phyloP scores from a whole-genome alignment of 805 yeast genomes.

The Candida ulmi region DNA sequence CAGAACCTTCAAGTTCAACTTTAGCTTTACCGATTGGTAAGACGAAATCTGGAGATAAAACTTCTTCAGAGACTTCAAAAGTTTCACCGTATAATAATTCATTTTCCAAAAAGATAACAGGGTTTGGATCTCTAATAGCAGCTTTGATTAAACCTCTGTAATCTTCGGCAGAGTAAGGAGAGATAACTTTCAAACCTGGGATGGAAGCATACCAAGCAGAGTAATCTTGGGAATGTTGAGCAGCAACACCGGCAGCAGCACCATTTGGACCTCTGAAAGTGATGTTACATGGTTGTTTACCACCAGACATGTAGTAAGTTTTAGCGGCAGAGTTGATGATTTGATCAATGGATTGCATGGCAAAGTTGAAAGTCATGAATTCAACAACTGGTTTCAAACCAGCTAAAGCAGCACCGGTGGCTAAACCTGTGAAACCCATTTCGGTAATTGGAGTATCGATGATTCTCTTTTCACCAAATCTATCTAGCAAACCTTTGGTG shows the following conservation, averaged over 20 bases:
- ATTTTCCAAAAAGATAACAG: constrained; percentile 92
- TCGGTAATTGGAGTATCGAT: constrained; percentile 97
- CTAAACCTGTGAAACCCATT: constrained; percentile 96
- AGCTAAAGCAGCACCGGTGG: constrained; percentile 78
- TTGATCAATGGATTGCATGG: constrained; percentile 99
- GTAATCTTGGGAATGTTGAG: constrained; percentile 98
- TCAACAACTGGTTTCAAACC: constrained; percentile 94
- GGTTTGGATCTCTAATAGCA: constrained; percentile 98
- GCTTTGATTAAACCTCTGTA: constrained; percentile 94
- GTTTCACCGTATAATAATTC: constrained; percentile 92
- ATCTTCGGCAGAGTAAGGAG: constrained; percentile 95
- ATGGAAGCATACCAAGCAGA: constrained; percentile 97
- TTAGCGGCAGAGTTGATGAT: constrained; percentile 98
- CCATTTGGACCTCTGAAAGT: constrained; percentile 99
- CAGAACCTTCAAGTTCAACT: constrained; percentile 89
- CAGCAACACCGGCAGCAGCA: constrained; percentile 99
- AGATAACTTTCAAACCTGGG: constrained; percentile 95
- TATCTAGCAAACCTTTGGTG: constrained; percentile 90
- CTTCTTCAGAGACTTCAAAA: constrained; percentile 87
- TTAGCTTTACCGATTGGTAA: constrained; percentile 95
- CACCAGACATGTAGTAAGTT: constrained; percentile 99
- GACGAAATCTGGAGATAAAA: constrained; percentile 79
- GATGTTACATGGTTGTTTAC: constrained; percentile 94
- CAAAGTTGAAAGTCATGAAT: constrained; percentile 98
- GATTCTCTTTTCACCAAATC: constrained; percentile 60